phyloP scores from a whole-genome alignment of 805 yeast species.

The Yarrowia sp. region DNA sequence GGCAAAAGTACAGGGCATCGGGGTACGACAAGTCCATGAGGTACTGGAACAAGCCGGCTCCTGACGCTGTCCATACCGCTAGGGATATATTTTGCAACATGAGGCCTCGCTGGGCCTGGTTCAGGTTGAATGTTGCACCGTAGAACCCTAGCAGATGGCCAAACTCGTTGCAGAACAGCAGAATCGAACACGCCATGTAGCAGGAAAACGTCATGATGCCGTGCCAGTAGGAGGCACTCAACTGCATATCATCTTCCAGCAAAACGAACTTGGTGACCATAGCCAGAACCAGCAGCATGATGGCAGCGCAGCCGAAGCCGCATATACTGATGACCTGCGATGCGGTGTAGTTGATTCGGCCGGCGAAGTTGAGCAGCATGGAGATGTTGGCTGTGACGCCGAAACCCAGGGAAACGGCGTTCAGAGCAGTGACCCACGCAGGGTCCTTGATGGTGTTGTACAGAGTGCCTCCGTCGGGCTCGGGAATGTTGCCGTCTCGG shows the following conservation, averaged over 20 bases:
- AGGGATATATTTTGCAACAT: constrained; percentile 68
- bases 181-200: constrained; percentile 56
- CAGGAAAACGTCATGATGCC: constrained; percentile 64
- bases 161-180: constrained; percentile 55
- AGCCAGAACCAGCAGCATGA: constrained; percentile 52
- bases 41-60: constrained; percentile 57
- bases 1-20: constrained; percentile 67
- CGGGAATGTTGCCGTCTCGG: constrained; percentile 29
- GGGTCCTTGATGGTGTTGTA: constrained; percentile 38
- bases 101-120: constrained; percentile 64
- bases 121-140: constrained; percentile 67
- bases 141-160: constrained; percentile 62
- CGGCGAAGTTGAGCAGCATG: constrained; percentile 67
- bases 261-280: constrained; percentile 41
- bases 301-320: constrained; percentile 63
- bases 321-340: constrained; percentile 62
- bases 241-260: constrained; percentile 32
- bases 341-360: constrained; percentile 52
- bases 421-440: constrained; percentile 51
- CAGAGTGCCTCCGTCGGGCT: constrained; percentile 31
- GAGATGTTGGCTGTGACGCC: constrained; percentile 69
- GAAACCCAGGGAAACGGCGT: constrained; percentile 58
- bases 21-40: constrained; percentile 55
- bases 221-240: constrained; percentile 55
- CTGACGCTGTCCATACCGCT: constrained; percentile 68